These are phyloP conservation scores for Colletotrichum eremochloae DNA, from an alignment of 2,329 filamentous ascomycete genomes.

Conservation along the genomic window DNA sequence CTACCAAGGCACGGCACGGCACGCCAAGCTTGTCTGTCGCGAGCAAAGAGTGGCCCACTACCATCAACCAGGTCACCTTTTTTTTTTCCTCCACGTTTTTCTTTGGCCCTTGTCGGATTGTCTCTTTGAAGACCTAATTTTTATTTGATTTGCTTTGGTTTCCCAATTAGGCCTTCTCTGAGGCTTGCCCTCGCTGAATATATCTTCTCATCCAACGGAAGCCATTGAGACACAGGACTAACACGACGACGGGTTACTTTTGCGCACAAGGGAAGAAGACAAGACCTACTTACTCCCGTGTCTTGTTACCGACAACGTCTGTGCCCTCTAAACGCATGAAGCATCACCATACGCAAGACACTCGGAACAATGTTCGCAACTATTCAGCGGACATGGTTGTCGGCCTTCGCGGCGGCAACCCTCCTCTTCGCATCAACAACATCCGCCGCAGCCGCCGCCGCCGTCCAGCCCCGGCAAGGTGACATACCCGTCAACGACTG, in stretches of 20 bases:
- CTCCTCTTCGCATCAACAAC: slow-evolving; percentile 23
- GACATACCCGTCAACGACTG: slow-evolving; percentile 45
- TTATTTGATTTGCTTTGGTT: background rate
- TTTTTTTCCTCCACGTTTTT: background rate
- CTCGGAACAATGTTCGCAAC: slow-evolving; percentile 27
- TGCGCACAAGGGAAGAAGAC: background rate
- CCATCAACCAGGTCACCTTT: background rate
- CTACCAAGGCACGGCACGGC: slow-evolving; percentile 29
- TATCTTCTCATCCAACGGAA: background rate
- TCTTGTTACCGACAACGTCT: slow-evolving; percentile 13
- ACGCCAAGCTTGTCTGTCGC: background rate
- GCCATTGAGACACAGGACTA: background rate
- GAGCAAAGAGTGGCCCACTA: slow-evolving; percentile 2
- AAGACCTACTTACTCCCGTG: background rate
- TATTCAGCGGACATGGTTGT: slow-evolving; percentile 12
- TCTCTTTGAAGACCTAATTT: background rate
- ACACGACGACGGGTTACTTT: background rate
- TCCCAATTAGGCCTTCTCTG: background rate
- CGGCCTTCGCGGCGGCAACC: slow-evolving; percentile 24
- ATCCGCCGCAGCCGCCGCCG: slow-evolving; percentile 31
- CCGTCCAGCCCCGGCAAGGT: slow-evolving; percentile 30
- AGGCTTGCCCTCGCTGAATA: background rate
- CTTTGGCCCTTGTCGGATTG: background rate
- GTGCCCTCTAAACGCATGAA: slow-evolving; percentile 3
- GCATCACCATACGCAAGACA: background rate